phyloP scores from a whole-genome alignment of 2,329 filamentous ascomycete genomes.

The Cladorrhinum sp. region DNA sequence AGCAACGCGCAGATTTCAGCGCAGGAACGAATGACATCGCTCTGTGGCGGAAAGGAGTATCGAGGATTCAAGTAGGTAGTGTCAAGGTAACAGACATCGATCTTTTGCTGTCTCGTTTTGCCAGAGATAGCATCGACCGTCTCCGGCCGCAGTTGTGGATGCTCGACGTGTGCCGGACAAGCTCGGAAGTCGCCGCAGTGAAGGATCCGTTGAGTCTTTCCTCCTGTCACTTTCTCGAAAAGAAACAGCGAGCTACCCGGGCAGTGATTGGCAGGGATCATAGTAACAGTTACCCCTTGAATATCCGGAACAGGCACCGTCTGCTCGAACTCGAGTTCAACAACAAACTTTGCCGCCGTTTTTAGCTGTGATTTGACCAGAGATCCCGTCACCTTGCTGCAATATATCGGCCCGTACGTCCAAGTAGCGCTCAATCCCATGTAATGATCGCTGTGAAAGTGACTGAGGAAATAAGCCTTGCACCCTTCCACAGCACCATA shows the following conservation, averaged over 20 bases:
- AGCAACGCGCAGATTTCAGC: conserved; percentile 73
- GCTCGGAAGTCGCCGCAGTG: conserved; percentile 97
- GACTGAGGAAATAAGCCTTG: conserved; percentile 92
- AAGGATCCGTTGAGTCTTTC: conserved; percentile 70
- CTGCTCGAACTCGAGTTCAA: conserved; percentile 81
- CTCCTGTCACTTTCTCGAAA: conserved; percentile 74
- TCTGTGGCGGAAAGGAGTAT: conserved; percentile 88
- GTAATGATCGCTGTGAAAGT: conserved; percentile 98
- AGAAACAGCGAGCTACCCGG: conserved; percentile 92
- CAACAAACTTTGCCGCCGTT: conserved; percentile 81
- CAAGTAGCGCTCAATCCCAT: conserved; percentile 84
- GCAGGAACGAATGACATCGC: conserved; percentile 82
- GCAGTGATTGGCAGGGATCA: conserved; percentile 96
- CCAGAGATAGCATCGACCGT: conserved; percentile 67
- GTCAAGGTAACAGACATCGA: conserved; percentile 94
- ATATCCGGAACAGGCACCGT: conserved; percentile 77
- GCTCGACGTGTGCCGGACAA: conserved; percentile 76
- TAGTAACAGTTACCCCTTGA: conserved; percentile 79
- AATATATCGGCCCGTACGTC: conserved; percentile 94
- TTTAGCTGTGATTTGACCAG: conserved; percentile 81
- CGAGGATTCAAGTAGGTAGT: conserved; percentile 96
- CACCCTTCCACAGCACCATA: conserved; percentile 92
- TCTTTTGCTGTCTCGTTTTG: conserved; percentile 73
- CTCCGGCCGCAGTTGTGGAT: conserved; percentile 77
- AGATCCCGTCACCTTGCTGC: conserved; percentile 87